phyloP scores from a whole-genome alignment of 208 protist genomes.

The Leishmania major region DNA sequence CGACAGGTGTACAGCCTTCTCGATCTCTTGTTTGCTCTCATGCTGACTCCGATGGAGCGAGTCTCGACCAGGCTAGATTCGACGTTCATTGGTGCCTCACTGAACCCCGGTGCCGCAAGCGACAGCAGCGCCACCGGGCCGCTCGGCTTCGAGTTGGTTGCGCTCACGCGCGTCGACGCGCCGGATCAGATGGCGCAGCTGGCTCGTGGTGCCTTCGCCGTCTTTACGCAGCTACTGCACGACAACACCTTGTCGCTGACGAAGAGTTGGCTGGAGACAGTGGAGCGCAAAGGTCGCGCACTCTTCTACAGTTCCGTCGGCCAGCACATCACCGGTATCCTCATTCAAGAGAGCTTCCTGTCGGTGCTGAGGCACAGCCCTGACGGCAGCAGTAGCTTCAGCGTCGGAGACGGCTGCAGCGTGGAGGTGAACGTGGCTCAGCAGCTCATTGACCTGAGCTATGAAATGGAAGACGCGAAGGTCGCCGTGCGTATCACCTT shows the following conservation, averaged over 20 bases:
- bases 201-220: conserved; percentile 73
- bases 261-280: conserved; percentile 81
- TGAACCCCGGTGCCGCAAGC: conserved; percentile 3
- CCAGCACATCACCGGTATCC: conserved; percentile 62
- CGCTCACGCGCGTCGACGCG: conserved; percentile 59
- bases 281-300: conserved; percentile 73
- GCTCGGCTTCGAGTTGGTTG: conserved; percentile 46
- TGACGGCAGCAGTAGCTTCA: conserved; percentile 65
- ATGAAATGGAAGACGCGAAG: conserved; percentile 87
- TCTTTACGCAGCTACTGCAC: conserved; percentile 75
- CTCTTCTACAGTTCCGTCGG: conserved; percentile 72
- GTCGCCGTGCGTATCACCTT: conserved; percentile 74
- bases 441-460: conserved; percentile 63
- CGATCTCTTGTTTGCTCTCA: conserved; percentile 70
- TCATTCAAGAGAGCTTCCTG: conserved; percentile 82
- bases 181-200: conserved; percentile 66
- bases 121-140: conserved; percentile 28
- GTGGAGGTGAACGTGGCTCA: conserved; percentile 66
- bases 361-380: conserved; percentile 71
- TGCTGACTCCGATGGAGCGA: conserved; percentile 55
- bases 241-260: conserved; percentile 57
- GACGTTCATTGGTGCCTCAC: conserved; percentile 63
- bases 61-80: conserved; percentile 49
- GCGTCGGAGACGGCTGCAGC: conserved; percentile 60
- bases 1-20: conserved; percentile 64